phyloP scores from a whole-genome alignment of 805 yeast genomes.

The Lachancea thermotolerans region DNA sequence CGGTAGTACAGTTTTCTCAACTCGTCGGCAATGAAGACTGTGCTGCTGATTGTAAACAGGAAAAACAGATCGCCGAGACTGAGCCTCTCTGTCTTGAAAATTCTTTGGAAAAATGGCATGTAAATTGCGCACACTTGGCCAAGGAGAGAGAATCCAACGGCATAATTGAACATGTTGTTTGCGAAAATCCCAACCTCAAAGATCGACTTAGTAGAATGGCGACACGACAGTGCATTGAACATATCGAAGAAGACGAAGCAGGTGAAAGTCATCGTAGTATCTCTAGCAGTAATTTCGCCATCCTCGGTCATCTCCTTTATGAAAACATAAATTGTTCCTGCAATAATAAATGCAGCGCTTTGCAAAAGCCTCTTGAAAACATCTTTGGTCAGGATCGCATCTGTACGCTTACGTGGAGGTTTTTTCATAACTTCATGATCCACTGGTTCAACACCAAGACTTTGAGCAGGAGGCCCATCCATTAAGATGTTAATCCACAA shows the following conservation, averaged over 20 bases:
- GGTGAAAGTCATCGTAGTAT: constrained; percentile 98
- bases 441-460: constrained; percentile 94
- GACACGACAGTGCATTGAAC: constrained; percentile 93
- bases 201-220: constrained; percentile 78
- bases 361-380: constrained; percentile 68
- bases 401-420: constrained; percentile 90
- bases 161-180: constrained; percentile 87
- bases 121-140: constrained; percentile 94
- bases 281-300: constrained; percentile 78
- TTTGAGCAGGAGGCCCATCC: constrained; percentile 99
- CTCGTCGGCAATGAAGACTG: constrained; percentile 85
- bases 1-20: constrained; percentile 46
- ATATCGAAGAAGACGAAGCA: constrained; percentile 93
- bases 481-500: constrained; percentile 93
- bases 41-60: constrained; percentile 58
- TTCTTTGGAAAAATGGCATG: constrained; percentile 82
- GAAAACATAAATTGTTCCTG: constrained; percentile 88
- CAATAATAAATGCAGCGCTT: constrained; percentile 65
- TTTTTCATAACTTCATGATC: constrained; percentile 91
- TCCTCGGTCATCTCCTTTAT: constrained; percentile 77
- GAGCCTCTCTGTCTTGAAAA: constrained; percentile 93
- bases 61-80: constrained; percentile 60
- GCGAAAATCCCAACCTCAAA: constrained; percentile 71
- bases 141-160: constrained; percentile 77
- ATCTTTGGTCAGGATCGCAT: constrained; percentile 66